Evolutionary conservation across 352 stramenopile genomes (phyloP).

Genomic region (Peronospora belbahrii): DNA sequence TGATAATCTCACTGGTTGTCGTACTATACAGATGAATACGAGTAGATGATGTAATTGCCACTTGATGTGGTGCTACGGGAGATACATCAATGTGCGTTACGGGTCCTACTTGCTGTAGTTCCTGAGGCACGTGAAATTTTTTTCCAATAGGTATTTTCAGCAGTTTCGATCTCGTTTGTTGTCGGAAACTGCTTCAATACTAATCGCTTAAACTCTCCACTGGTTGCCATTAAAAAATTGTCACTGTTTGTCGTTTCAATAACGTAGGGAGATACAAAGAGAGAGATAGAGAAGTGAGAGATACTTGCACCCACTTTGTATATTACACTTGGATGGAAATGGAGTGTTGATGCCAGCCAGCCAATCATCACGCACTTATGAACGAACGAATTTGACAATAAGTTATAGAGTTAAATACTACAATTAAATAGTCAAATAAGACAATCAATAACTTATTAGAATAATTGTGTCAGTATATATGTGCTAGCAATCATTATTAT

Average conservation of each 20-base stretch:
- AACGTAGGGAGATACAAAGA: too few species aligned
- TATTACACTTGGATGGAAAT: too few species aligned
- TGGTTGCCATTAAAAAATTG: conserved; percentile 59
- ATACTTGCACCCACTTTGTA: too few species aligned
- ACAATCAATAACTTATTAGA: too few species aligned
- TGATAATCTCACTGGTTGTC: conserved; percentile 72
- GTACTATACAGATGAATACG: conserved; percentile 84
- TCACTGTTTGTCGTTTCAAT: too few species aligned
- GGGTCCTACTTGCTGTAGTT: conserved; percentile 76
- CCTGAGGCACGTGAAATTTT: conserved; percentile 80
- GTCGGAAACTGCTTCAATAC: conserved; percentile 85
- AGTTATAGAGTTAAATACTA: too few species aligned
- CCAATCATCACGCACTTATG: background rate
- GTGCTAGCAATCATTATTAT: too few species aligned
- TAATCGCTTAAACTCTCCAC: conserved; percentile 78
- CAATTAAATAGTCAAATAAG: too few species aligned
- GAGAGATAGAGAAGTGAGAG: background rate
- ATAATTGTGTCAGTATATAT: too few species aligned
- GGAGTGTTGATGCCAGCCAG: conserved; percentile 12
- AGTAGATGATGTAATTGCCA: conserved; percentile 84
- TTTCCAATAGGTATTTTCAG: conserved; percentile 83
- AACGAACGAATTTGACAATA: too few species aligned
- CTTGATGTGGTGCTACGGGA: conserved; percentile 63
- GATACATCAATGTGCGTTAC: conserved; percentile 84
- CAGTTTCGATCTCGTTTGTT: conserved; percentile 66